These are phyloP conservation scores for Maudiozyma barnettii DNA, from an alignment of 805 yeast species.

Conservation along the genomic window DNA sequence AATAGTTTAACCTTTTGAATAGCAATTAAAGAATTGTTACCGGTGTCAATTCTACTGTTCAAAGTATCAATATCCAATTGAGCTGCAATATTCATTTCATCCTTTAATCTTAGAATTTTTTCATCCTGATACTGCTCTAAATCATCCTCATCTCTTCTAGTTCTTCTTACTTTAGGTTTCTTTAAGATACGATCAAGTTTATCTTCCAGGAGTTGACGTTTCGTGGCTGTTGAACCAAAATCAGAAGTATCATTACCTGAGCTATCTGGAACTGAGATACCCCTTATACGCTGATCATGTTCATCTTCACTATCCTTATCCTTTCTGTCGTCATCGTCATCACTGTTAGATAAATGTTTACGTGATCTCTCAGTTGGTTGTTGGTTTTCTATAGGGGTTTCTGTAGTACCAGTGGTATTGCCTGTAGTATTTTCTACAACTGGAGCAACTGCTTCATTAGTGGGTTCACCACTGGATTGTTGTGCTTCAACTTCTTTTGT, in stretches of 20 bases:
- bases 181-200: conserved; percentile 70
- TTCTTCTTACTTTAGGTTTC: conserved; percentile 50
- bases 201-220: conserved; percentile 72
- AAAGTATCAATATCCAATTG: conserved; percentile 54
- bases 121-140: conserved; percentile 94
- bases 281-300: conserved; percentile 8
- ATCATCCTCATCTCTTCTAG: conserved; percentile 80
- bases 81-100: conserved; percentile 84
- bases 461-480: not conserved
- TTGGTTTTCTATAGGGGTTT: not conserved
- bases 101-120: conserved; percentile 67
- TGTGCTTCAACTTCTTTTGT: not conserved
- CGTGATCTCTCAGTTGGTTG: conserved; percentile 17
- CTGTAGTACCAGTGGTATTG: not conserved
- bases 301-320: conserved; percentile 18
- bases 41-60: conserved; percentile 34
- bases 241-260: conserved; percentile 5
- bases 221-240: conserved; percentile 28
- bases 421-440: not conserved
- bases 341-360: conserved; percentile 15
- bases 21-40: conserved; percentile 34
- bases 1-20: conserved; percentile 63
- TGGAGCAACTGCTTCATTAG: not conserved
- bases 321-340: conserved; percentile 16
- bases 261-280: not conserved